A percentile compares a stretch with the other conserved stretches of the same genome.
phyloP scores from a whole-genome alignment of 176 grass and related monocot species.

The Paspalum vaginatum region DNA sequence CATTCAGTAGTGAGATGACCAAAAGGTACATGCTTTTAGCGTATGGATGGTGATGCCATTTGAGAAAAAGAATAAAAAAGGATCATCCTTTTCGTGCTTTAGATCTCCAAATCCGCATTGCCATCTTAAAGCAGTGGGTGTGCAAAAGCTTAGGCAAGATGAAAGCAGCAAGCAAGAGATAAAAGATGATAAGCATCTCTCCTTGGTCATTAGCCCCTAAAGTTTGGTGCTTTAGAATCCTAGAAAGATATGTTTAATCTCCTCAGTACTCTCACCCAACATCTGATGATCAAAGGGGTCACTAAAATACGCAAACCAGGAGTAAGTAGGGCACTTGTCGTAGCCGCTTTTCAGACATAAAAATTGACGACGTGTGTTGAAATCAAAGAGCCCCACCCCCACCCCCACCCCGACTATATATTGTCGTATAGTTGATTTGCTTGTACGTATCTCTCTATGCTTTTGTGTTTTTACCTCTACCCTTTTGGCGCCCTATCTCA shows the following conservation, averaged over 20 bases:
- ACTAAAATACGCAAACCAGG: constrained; percentile 33
- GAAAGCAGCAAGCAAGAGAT: constrained; percentile 51
- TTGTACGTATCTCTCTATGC: constrained; percentile 45
- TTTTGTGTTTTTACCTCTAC: constrained; percentile 38
- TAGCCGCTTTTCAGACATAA: constrained; percentile 46
- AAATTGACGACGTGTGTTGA: constrained; percentile 40
- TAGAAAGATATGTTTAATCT: constrained; percentile 60
- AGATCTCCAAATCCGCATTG: constrained; percentile 77
- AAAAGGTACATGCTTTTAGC: constrained; percentile 77
- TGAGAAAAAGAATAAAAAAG: constrained; percentile 38
- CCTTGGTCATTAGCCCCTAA: constrained; percentile 59
- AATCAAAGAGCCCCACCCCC: constrained; percentile 31
- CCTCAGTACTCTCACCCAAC: constrained; percentile 11
- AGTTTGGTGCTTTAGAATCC: constrained; percentile 77
- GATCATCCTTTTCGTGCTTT: constrained; percentile 53
- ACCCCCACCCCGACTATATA: no score
- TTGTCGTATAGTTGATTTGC: constrained; percentile 7
- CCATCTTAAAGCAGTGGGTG: constrained; percentile 58
- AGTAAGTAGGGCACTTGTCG: constrained; percentile 49
- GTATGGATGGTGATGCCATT: constrained; percentile 74
- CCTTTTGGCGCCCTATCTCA: constrained; percentile 36
- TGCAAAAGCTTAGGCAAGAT: constrained; percentile 51
- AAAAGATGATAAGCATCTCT: constrained; percentile 73
- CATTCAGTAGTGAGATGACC: constrained; percentile 49
- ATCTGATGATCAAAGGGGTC: background rate